A percentile compares a stretch with the other conserved stretches of the same genome.
phyloP scores from a whole-genome alignment of 805 yeast genomes.

The Dipodascus albidus region DNA sequence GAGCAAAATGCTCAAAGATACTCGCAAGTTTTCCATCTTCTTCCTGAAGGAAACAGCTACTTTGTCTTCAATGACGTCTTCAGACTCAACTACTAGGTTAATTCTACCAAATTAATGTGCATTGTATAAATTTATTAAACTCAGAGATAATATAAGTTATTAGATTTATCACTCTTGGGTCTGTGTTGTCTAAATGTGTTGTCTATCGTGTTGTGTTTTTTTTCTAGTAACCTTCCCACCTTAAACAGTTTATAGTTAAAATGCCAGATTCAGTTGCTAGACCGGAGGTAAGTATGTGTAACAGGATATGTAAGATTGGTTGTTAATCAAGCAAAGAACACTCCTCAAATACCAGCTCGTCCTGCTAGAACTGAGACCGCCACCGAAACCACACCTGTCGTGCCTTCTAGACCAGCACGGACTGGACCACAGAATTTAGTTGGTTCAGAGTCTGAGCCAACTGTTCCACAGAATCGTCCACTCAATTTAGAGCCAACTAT shows the following conservation, averaged over 20 bases:
- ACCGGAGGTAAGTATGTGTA: neutral
- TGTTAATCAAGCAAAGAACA: neutral
- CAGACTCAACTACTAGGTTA: slow-evolving; percentile 58
- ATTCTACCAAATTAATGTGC: neutral
- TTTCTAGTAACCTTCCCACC: neutral
- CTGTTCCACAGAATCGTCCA: neutral
- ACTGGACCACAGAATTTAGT: too few relatives aligned
- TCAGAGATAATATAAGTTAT: too few relatives aligned
- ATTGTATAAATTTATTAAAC: neutral
- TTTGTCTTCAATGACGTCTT: slow-evolving; percentile 94
- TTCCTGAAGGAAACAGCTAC: slow-evolving; percentile 85
- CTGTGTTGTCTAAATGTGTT: neutral
- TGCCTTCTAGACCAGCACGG: neutral
- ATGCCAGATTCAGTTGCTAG: too few relatives aligned
- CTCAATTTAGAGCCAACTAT: neutral
- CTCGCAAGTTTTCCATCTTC: slow-evolving; percentile 94
- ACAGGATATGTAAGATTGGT: neutral
- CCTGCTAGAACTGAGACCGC: neutral
- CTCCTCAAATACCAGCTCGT: neutral
- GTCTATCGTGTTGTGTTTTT: neutral
- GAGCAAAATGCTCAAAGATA: slow-evolving; percentile 93
- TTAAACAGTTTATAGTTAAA: too few relatives aligned
- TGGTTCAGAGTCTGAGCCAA: too few relatives aligned
- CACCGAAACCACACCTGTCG: neutral
- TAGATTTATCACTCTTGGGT: neutral